phyloP scores from a whole-genome alignment of 2,329 filamentous ascomycete genomes.

The Neofusicoccum parvum region DNA sequence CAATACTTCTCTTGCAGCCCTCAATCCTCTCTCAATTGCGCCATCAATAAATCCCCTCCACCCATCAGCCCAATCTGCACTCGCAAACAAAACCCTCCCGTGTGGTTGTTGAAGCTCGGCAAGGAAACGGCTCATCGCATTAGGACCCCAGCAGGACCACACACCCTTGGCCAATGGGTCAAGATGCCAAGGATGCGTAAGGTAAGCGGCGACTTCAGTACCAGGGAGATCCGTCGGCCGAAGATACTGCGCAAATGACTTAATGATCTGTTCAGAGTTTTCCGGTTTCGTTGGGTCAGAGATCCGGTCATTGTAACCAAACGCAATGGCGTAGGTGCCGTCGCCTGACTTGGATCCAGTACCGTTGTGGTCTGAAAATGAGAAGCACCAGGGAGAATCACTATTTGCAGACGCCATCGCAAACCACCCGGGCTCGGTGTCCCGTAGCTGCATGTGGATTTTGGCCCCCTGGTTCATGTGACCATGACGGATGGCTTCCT shows the following conservation, averaged over 20 bases:
- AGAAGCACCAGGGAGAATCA: constrained; percentile 16
- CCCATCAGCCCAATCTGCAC: constrained; percentile 38
- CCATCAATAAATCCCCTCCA: constrained; percentile 42
- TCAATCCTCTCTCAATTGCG: constrained; percentile 35
- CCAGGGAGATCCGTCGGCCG: neutral
- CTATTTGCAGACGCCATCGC: constrained; percentile 3
- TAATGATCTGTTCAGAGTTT: constrained; percentile 9
- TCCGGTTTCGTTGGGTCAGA: constrained; percentile 6
- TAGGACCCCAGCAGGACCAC: constrained; percentile 29
- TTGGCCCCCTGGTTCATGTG: constrained; percentile 36
- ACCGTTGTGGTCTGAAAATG: constrained; percentile 20
- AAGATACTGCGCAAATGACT: constrained; percentile 9
- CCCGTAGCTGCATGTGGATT: constrained; percentile 25
- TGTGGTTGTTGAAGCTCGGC: constrained; percentile 31
- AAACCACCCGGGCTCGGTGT: constrained; percentile 11
- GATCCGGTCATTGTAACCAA: constrained; percentile 18
- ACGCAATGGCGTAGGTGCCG: constrained; percentile 20
- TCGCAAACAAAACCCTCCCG: constrained; percentile 35
- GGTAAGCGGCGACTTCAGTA: constrained; percentile 15
- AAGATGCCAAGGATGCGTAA: constrained; percentile 33
- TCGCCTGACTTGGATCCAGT: neutral
- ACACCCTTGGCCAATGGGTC: constrained; percentile 34
- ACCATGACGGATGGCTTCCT: constrained; percentile 28
- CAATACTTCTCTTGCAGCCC: neutral
- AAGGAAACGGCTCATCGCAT: constrained; percentile 26